phyloP scores from a whole-genome alignment of 352 stramenopile species.

The Paralagenidium karlingii region DNA sequence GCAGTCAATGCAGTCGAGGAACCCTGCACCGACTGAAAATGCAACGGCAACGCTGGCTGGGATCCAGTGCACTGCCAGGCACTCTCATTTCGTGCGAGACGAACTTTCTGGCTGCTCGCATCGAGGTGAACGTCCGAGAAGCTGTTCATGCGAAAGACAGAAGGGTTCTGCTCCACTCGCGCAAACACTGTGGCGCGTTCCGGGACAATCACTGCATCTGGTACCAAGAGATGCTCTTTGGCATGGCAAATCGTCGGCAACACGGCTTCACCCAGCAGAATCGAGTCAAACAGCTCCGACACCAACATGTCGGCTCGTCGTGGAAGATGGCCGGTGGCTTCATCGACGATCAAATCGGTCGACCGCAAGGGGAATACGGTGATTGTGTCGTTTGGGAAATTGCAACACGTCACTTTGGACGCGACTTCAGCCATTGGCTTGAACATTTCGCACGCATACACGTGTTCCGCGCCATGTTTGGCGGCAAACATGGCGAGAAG shows the following conservation, averaged over 20 bases:
- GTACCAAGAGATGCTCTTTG: constrained; percentile 37
- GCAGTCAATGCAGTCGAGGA: constrained; percentile 27
- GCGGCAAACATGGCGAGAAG: constrained; percentile 84
- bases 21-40: constrained; percentile 29
- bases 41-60: constrained; percentile 47
- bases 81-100: constrained; percentile 32
- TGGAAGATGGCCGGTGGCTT: constrained; percentile 24
- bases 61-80: constrained; percentile 49
- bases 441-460: constrained; percentile 91
- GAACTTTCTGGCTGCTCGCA: constrained; percentile 15
- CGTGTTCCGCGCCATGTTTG: constrained; percentile 68
- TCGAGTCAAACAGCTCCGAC: constrained; percentile 88
- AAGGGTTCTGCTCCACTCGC: constrained; percentile 49
- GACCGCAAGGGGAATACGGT: constrained; percentile 64
- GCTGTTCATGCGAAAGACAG: constrained; percentile 59
- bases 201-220: constrained; percentile 50
- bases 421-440: constrained; percentile 74
- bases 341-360: constrained; percentile 45
- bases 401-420: constrained; percentile 42
- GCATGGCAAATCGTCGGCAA: constrained; percentile 77
- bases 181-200: constrained; percentile 53
- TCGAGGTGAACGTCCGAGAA: constrained; percentile 17
- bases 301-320: constrained; percentile 83
- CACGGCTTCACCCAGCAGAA: constrained; percentile 82
- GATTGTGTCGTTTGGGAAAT: constrained; percentile 49